Base-by-base conservation (phyloP, 495 filamentous ascomycete species). In the Aspergillus biplanus region DNA sequence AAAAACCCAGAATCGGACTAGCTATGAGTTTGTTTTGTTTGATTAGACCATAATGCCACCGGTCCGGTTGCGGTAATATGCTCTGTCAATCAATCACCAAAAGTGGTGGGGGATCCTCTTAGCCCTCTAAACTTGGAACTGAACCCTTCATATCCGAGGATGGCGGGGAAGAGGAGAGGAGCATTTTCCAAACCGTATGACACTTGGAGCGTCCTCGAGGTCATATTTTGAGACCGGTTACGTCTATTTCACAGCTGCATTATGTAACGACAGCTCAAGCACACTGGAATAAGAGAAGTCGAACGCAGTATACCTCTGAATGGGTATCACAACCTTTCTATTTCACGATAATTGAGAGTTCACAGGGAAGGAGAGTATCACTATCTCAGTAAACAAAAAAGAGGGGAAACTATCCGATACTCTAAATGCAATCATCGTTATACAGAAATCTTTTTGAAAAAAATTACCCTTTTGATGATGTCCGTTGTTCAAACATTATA, bases 321-420 rank as follows among this genome's bases (percentile, higher is more conserved):
- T 53, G 35, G 59, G 50, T 61, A 61, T 61, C 59, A 32, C 31
- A 61, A 61, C 59, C 55, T 61, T 61, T 61, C 49, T 27, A 52
- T 54, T 61, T 21, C 16, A 48, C 21, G 27, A 27, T 56, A 52
- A 44, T 9, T 44, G 1, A 44, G 15, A 21, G 7, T 8, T 37
- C 1, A 44, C 39, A 57, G 6, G 7, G 13, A 56, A 35, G 32
- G 16, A 34, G 33, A 33, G 32, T n/a, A 59, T 4, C 12, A 33
- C 32, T 37, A 59, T 49, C 42, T 35, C 50, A 35, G 47, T 58
- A 46, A 44, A 12, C 11, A 44, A 44, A 15, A 44, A 39, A 39
- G 37, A 39, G 7, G 18, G 16, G 27, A 27, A 50, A 18, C 27
- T 4, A 55, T n/a, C 13, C 31, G 1, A 55, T 34, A 33, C 35